phyloP scores from a whole-genome alignment of 495 filamentous ascomycete genomes.

The Thozetella sp. region DNA sequence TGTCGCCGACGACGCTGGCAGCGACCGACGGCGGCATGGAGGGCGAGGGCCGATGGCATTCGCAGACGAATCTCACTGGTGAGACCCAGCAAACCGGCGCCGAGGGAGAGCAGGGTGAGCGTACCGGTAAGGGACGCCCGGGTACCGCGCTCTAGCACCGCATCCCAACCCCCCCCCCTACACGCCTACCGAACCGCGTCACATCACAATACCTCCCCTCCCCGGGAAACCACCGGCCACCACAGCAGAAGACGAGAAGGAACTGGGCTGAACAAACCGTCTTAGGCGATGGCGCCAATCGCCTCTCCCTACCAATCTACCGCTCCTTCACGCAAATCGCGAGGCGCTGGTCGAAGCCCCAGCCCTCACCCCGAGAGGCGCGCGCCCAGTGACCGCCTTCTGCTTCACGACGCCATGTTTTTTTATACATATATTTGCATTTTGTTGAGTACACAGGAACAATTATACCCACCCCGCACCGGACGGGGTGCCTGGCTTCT shows the following conservation, averaged over 20 bases:
- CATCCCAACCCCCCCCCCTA: too few relatives aligned
- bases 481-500: too few relatives aligned
- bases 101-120: neutral
- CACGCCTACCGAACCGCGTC: too few relatives aligned
- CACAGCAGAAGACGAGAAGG: neutral
- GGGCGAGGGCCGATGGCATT: neutral
- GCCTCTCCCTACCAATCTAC: neutral
- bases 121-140: neutral
- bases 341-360: neutral
- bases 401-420: too few relatives aligned
- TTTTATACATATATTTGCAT: too few relatives aligned
- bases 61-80: neutral
- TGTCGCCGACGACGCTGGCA: neutral
- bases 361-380: neutral
- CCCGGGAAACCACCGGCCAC: neutral
- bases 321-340: neutral
- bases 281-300: neutral
- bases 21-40: neutral
- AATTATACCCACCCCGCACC: too few relatives aligned
- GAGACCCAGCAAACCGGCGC: neutral
- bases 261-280: constrained; percentile 1
- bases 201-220: neutral
- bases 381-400: neutral
- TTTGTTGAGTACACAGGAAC: too few relatives aligned
- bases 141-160: neutral